Percentiles rank a stretch among this genome's conserved stretches.
These are phyloP conservation scores for Teratosphaeriaceae sp. DNA, from an alignment of 2,329 filamentous ascomycete genomes.

Conservation along the genomic window DNA sequence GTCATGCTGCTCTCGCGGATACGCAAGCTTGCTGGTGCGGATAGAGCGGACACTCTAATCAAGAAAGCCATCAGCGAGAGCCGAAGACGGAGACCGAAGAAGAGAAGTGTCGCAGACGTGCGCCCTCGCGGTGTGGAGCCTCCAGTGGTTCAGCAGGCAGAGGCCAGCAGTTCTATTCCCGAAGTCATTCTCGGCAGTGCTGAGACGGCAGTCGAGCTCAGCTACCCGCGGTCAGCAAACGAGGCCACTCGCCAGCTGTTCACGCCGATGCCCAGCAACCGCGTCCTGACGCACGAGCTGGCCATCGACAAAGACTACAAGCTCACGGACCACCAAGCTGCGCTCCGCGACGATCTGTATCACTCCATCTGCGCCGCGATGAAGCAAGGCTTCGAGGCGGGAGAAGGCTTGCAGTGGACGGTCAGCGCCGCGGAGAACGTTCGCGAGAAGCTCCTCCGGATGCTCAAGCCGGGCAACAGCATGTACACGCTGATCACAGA, in stretches of 20 bases:
- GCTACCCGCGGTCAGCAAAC: slow-evolving; percentile 32
- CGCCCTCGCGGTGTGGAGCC: slow-evolving; percentile 55
- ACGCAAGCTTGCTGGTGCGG: slow-evolving; percentile 66
- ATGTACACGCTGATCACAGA: slow-evolving; percentile 71
- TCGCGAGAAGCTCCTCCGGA: slow-evolving; percentile 62
- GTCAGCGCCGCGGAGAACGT: slow-evolving; percentile 65
- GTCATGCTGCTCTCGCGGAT: slow-evolving; percentile 72
- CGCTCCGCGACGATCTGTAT: slow-evolving; percentile 53
- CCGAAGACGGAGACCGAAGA: slow-evolving; percentile 56
- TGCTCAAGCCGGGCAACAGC: slow-evolving; percentile 63
- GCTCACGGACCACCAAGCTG: slow-evolving; percentile 55
- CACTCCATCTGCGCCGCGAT: slow-evolving; percentile 55
- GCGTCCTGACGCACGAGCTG: slow-evolving; percentile 70
- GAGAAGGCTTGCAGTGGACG: slow-evolving; percentile 61
- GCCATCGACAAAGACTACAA: slow-evolving; percentile 73
- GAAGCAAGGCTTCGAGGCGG: slow-evolving; percentile 55
- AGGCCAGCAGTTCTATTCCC: slow-evolving; percentile 5
- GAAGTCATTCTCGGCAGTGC: slow-evolving; percentile 16
- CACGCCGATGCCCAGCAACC: slow-evolving; percentile 63
- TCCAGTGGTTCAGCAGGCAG: slow-evolving; percentile 8
- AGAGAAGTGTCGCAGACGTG: slow-evolving; percentile 62
- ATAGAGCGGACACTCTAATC: slow-evolving; percentile 65
- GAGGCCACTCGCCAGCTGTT: slow-evolving; percentile 39
- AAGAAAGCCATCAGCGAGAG: slow-evolving; percentile 68
- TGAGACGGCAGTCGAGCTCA: slow-evolving; percentile 10